These are phyloP conservation scores for Plectosphaerella sp. DNA, from an alignment of 2,329 filamentous ascomycete genomes.

Conservation along the genomic window DNA sequence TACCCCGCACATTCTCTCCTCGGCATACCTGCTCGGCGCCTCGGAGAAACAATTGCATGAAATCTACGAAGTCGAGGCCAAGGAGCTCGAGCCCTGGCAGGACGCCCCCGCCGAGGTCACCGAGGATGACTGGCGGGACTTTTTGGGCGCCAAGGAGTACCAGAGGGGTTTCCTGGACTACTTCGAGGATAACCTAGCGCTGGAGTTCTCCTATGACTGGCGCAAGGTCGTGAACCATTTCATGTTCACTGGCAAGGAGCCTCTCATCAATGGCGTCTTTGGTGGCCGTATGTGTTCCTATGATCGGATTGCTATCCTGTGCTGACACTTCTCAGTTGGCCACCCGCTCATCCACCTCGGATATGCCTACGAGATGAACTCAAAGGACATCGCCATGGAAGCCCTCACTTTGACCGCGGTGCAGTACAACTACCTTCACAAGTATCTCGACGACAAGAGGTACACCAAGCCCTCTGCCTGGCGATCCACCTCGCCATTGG, in stretches of 20 bases:
- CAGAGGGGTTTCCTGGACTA: conserved; percentile 92
- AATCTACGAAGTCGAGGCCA: conserved; percentile 74
- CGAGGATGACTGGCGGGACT: conserved; percentile 81
- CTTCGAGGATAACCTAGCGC: conserved; percentile 85
- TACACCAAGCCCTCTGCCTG: conserved; percentile 64
- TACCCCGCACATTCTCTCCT: conserved; percentile 73
- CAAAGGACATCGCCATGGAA: conserved; percentile 83
- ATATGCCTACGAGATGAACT: conserved; percentile 89
- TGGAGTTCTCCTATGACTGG: conserved; percentile 76
- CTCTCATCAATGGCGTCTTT: conserved; percentile 76
- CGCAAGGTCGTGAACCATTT: conserved; percentile 71
- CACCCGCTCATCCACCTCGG: conserved; percentile 92
- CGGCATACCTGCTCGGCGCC: conserved; percentile 82
- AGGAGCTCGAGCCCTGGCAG: conserved; percentile 71
- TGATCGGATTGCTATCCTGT: background rate
- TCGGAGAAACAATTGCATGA: conserved; percentile 66
- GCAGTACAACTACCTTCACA: conserved; percentile 57
- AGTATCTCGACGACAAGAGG: conserved; percentile 66
- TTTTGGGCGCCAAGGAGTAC: conserved; percentile 72
- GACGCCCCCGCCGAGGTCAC: conserved; percentile 82
- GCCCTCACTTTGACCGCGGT: conserved; percentile 65
- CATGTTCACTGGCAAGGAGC: conserved; percentile 68
- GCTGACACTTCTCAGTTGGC: conserved; percentile 56
- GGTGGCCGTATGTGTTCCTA: conserved; percentile 61
- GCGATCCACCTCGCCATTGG: conserved; percentile 57